A percentile compares a stretch with the other conserved stretches of the same genome.
Evolutionary conservation across 768 basidiomycete species (phyloP).

Genomic region (Boletus barrowsii): DNA sequence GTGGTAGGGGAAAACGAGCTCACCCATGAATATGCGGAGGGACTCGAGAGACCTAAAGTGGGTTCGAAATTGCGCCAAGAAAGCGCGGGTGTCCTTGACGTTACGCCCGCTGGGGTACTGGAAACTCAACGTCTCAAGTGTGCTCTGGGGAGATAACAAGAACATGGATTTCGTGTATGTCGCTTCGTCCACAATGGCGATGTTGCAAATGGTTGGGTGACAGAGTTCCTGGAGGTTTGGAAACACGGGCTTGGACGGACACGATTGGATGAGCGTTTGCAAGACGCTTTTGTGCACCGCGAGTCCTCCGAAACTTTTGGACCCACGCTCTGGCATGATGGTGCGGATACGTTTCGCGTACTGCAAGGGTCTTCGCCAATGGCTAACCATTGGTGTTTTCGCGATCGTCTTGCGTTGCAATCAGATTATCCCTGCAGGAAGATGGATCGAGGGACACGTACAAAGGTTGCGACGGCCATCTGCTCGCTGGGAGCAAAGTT

Average conservation of each 20-base stretch:
- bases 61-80: constrained; percentile 8
- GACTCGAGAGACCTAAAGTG: constrained; percentile 12
- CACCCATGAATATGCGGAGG: constrained; percentile 19
- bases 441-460: not conserved
- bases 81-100: constrained; percentile 11
- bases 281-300: constrained; percentile 15
- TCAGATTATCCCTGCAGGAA: not conserved
- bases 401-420: constrained; percentile 8
- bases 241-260: constrained; percentile 18
- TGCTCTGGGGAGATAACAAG: constrained; percentile 2
- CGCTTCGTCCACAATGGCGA: constrained; percentile 10
- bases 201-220: constrained; percentile 16
- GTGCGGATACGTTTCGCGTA: constrained; percentile 20
- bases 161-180: constrained; percentile 14
- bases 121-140: constrained; percentile 11
- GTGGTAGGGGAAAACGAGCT: not conserved
- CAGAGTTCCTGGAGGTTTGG: constrained; percentile 24
- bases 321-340: constrained; percentile 5
- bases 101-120: constrained; percentile 15
- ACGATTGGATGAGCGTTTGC: constrained; percentile 18
- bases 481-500: constrained; percentile 12
- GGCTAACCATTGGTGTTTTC: constrained; percentile 7
- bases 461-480: constrained; percentile 16
- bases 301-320: constrained; percentile 10
- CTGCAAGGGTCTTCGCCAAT: constrained; percentile 19